A percentile compares a stretch with the other conserved stretches of the same genome.
Evolutionary conservation across 2,329 filamentous ascomycete species (phyloP).

Genomic region (Fusarium mangiferae): DNA sequence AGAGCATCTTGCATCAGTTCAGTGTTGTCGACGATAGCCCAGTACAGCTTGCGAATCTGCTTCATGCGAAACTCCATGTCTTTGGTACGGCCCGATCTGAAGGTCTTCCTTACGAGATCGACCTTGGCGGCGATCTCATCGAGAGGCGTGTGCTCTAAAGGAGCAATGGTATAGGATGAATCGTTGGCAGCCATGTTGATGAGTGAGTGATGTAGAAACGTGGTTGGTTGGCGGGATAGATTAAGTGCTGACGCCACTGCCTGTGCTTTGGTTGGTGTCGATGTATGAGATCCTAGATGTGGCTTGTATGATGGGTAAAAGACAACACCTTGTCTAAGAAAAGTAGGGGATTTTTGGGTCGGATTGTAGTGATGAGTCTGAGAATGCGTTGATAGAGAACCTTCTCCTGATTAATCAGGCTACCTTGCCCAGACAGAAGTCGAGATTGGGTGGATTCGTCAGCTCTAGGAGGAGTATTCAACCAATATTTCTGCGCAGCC

Average conservation of each 20-base stretch:
- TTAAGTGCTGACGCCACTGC: constrained; percentile 21
- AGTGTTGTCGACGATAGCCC: constrained; percentile 85
- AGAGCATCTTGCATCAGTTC: constrained; percentile 79
- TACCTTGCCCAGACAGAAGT: not conserved
- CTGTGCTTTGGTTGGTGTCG: not conserved
- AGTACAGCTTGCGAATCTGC: constrained; percentile 95
- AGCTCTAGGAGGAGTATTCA: not conserved
- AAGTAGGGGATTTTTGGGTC: not conserved
- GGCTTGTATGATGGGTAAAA: not conserved
- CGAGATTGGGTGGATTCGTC: constrained; percentile 1
- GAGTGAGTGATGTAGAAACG: constrained; percentile 2
- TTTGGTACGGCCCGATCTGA: constrained; percentile 82
- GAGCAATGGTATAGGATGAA: constrained; percentile 52
- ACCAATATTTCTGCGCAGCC: constrained; percentile 5
- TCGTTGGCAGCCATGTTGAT: constrained; percentile 52
- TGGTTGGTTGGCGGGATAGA: constrained; percentile 16
- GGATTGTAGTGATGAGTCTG: not conserved
- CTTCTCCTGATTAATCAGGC: constrained; percentile 26
- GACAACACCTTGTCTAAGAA: not conserved
- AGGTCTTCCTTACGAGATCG: constrained; percentile 73
- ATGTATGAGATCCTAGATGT: not conserved
- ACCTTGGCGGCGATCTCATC: constrained; percentile 73
- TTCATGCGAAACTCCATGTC: constrained; percentile 81
- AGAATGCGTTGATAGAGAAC: not conserved
- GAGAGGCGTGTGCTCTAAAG: constrained; percentile 70